Evolutionary conservation across 1,284 basidiomycete genomes (phyloP).

Genomic region (Chiua sp.): DNA sequence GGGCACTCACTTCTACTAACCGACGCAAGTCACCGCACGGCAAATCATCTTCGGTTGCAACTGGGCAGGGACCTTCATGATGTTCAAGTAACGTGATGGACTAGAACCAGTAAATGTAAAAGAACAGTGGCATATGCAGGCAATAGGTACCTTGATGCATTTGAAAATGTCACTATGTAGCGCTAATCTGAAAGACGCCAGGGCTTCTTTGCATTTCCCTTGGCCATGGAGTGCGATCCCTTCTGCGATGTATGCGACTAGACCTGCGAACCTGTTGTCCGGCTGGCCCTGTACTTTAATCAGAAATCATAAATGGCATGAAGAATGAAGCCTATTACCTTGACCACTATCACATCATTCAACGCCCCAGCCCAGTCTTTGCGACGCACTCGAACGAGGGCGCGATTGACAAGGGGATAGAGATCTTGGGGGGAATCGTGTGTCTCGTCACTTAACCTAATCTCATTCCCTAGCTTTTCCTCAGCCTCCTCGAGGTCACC

Average conservation of each 20-base stretch:
- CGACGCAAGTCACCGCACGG: not conserved
- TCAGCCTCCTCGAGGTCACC: conserved; percentile 9
- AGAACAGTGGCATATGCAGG: too few species aligned
- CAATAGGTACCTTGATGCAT: too few species aligned
- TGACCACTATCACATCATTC: not conserved
- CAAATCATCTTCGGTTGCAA: not conserved
- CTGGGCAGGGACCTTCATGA: not conserved
- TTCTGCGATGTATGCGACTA: conserved; percentile 5
- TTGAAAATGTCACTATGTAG: not conserved
- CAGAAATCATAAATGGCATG: not conserved
- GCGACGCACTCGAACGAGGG: conserved; percentile 10
- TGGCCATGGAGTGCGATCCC: conserved; percentile 1
- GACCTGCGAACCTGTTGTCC: not conserved
- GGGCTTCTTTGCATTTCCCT: not conserved
- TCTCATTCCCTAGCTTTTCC: conserved; percentile 9
- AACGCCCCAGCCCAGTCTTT: conserved; percentile 4
- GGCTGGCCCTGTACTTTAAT: not conserved
- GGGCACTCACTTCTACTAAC: conserved; percentile 1
- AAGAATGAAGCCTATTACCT: not conserved
- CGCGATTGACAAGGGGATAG: conserved; percentile 10
- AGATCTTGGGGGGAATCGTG: not conserved
- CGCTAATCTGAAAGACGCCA: not conserved
- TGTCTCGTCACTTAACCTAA: not conserved
- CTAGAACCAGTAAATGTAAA: not conserved
- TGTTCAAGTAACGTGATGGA: not conserved